Evolutionary conservation across 2,329 filamentous ascomycete species (phyloP), one percentile per base, ranked within the genome.

Genomic region (Cladophialophora yegresii): DNA sequence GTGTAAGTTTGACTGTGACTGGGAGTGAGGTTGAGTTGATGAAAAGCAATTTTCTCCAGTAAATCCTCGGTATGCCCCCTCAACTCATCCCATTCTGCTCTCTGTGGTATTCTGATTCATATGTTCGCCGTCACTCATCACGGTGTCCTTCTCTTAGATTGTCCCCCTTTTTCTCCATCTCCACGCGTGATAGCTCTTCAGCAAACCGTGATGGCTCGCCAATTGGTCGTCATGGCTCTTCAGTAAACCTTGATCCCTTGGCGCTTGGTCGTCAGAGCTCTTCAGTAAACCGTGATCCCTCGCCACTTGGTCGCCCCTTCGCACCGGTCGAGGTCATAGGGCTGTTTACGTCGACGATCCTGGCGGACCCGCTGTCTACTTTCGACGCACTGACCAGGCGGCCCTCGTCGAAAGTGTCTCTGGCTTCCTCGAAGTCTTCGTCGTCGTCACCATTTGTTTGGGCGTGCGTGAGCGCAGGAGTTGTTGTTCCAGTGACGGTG

Each of bases 361-460:
- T 45, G 23, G 50, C 55, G 10, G 9, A 63, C 49, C 55, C 57
- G 47, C 69, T 67, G 50, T 72, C 71, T 13, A 70, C 59, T 61
- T 64, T 57, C n/a, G 58, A n/a, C 49, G 63, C 53, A 47, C 55
- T 47, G 55, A 54, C 56, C 47, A 64, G 60, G 12, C 56, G 47
- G 20, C 71, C 49, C 63, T 72, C 61, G 26, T 68, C 66, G 30
- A 72, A 72, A 1, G 64, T 71, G 51, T 72, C 71, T 26, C 71
- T 50, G 3, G 71, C 67, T 62, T 72, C 71, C 51, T 72, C 71
- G 32, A 69, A 69, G 32, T 72, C 69, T 12, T 70, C 66, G 16
- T 69, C 67, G 54, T 67, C 63, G 30, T 66, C 56, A 23, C 54
- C 64, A 12, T 62, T 61, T 4, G 59, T 67, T 22, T 61, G 62